phyloP scores from a whole-genome alignment of 768 basidiomycete genomes.

The Clavaria fumosa region DNA sequence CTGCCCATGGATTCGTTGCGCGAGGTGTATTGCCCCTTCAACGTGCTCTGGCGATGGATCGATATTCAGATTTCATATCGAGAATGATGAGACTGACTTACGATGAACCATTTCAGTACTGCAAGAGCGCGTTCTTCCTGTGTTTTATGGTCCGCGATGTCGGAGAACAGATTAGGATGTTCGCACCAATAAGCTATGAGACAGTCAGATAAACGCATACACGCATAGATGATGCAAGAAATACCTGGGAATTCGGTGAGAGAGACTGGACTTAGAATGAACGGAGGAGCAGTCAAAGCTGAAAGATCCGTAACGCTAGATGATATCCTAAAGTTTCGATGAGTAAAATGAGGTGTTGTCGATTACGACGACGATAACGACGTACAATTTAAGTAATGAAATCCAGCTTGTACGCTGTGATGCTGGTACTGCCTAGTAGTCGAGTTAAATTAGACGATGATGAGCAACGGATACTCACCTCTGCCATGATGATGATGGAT shows the following conservation, averaged over 20 bases:
- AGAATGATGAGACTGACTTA: constrained; percentile 20
- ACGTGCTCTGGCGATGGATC: constrained; percentile 43
- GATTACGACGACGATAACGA: constrained; percentile 6
- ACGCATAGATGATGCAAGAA: constrained; percentile 2
- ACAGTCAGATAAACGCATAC: neutral
- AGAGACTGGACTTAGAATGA: constrained; percentile 84
- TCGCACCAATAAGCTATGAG: constrained; percentile 92
- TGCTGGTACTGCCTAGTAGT: constrained; percentile 52
- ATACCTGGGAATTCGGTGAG: constrained; percentile 84
- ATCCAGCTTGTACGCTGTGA: constrained; percentile 81
- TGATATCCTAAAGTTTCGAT: constrained; percentile 41
- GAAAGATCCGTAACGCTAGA: constrained; percentile 82
- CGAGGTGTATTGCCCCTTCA: constrained; percentile 92
- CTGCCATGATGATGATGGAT: no score
- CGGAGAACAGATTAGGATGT: constrained; percentile 77
- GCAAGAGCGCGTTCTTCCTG: constrained; percentile 61
- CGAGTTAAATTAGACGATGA: no score
- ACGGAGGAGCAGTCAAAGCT: constrained; percentile 70
- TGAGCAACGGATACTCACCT: no score
- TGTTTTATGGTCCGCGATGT: constrained; percentile 62
- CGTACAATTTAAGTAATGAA: constrained; percentile 81
- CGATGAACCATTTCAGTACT: constrained; percentile 94
- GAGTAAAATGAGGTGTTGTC: neutral
- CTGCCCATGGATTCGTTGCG: constrained; percentile 92
- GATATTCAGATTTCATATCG: constrained; percentile 1